Evolutionary conservation across 163 green algal genomes (phyloP).

Genomic region (Volvox carteri): DNA sequence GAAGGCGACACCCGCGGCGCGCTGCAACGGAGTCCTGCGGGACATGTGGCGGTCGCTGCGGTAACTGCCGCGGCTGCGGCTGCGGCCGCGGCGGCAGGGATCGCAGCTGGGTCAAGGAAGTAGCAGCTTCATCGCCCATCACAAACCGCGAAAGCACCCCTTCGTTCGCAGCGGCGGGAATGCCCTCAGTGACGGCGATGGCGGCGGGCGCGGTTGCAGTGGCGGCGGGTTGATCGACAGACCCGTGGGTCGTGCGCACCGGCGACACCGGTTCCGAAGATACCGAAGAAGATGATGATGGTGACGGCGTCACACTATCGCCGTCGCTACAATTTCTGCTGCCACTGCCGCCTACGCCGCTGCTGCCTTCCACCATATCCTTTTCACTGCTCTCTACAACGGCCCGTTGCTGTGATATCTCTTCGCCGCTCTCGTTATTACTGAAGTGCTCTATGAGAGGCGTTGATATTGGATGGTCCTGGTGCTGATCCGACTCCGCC

Average conservation of each 20-base stretch:
- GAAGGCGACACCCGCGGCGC: too few relatives aligned
- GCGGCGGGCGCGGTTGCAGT: neutral
- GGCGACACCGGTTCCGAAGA: constrained; percentile 10
- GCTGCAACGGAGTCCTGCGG: too few relatives aligned
- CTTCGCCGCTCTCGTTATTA: too few relatives aligned
- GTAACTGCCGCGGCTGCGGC: too few relatives aligned
- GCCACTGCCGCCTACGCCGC: neutral
- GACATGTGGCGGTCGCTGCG: too few relatives aligned
- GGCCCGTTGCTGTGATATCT: too few relatives aligned
- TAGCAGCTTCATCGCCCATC: too few relatives aligned
- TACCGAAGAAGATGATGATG: neutral
- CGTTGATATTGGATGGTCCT: too few relatives aligned
- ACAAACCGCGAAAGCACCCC: too few relatives aligned
- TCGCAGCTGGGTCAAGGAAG: too few relatives aligned
- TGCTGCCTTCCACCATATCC: neutral
- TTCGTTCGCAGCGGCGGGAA: neutral
- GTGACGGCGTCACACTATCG: neutral
- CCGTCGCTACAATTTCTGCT: neutral
- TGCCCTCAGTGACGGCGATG: neutral
- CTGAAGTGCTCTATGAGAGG: too few relatives aligned
- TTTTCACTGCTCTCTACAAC: neutral
- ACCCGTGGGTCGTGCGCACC: neutral
- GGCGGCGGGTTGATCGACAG: neutral
- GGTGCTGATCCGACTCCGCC: constrained; percentile 1
- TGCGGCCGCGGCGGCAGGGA: too few relatives aligned